phyloP scores from a whole-genome alignment of 169 alveolate genomes.

The Eimeria mitis region DNA sequence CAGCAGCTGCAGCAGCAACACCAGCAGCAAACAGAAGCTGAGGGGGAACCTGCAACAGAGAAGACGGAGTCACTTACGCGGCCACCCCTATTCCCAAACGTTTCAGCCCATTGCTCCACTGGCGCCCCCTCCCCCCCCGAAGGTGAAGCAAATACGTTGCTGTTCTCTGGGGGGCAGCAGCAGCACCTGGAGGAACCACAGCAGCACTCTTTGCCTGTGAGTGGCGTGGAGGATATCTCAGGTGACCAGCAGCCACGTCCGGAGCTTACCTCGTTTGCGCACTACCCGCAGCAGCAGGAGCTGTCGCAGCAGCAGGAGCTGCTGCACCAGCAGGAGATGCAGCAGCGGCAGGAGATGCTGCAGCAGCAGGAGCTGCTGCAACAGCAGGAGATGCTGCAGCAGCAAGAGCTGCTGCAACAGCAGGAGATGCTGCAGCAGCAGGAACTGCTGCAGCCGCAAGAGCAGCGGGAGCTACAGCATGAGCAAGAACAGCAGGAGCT shows the following conservation, averaged over 20 bases:
- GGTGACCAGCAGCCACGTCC: not conserved
- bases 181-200: not conserved
- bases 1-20: constrained; percentile 39
- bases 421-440: not conserved
- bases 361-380: not conserved
- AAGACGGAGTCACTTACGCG: not conserved
- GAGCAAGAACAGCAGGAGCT: not conserved
- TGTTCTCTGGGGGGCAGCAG: not conserved
- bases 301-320: not conserved
- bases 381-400: not conserved
- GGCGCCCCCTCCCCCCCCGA: constrained; percentile 60
- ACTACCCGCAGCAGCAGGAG: not conserved
- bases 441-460: not conserved
- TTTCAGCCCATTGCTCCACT: constrained; percentile 51
- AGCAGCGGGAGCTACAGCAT: not conserved
- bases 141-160: constrained; percentile 9
- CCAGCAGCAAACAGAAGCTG: constrained; percentile 1
- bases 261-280: not conserved
- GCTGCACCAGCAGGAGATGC: not conserved
- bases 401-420: not conserved
- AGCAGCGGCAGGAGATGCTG: not conserved
- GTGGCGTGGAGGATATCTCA: not conserved
- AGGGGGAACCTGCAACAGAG: not conserved
- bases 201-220: not conserved
- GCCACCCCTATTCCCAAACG: not conserved